A percentile compares a stretch with the other conserved stretches of the same genome.
Conservation (phyloP, 108 stramenopile genomes). For the Cyclotella kingstonii region DNA sequence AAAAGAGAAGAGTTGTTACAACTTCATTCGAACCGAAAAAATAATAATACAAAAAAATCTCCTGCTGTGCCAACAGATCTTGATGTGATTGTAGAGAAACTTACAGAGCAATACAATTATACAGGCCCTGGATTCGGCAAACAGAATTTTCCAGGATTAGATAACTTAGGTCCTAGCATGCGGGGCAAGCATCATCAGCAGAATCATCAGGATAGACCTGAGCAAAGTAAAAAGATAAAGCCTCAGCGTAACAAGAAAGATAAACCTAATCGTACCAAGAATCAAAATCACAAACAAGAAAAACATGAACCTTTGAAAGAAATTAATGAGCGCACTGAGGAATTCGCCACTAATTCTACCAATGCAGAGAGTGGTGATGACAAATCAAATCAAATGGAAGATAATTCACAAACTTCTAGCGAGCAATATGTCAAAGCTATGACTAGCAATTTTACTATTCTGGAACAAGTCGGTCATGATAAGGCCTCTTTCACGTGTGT, state of each 20-base stretch:
- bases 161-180: background rate
- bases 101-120: conserved; percentile 26
- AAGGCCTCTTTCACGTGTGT: conserved; percentile 64
- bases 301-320: background rate
- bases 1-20: background rate
- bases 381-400: too few relatives aligned
- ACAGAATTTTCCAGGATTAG: background rate
- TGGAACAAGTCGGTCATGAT: conserved; percentile 68
- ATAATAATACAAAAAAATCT: conserved; percentile 6
- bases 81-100: conserved; percentile 19
- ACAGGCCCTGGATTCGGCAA: background rate
- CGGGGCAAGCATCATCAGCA: background rate
- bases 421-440: too few relatives aligned
- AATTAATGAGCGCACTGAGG: background rate
- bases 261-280: background rate
- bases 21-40: conserved; percentile 3
- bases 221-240: background rate
- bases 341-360: too few relatives aligned
- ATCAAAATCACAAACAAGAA: background rate
- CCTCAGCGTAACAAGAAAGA: background rate
- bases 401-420: too few relatives aligned
- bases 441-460: conserved; percentile 32
- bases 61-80: conserved; percentile 16
- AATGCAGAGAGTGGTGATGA: too few relatives aligned
- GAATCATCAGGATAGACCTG: background rate